These are phyloP conservation scores for Colletotrichum lentis DNA, from an alignment of 2,329 filamentous ascomycete genomes.

Conservation along the genomic window DNA sequence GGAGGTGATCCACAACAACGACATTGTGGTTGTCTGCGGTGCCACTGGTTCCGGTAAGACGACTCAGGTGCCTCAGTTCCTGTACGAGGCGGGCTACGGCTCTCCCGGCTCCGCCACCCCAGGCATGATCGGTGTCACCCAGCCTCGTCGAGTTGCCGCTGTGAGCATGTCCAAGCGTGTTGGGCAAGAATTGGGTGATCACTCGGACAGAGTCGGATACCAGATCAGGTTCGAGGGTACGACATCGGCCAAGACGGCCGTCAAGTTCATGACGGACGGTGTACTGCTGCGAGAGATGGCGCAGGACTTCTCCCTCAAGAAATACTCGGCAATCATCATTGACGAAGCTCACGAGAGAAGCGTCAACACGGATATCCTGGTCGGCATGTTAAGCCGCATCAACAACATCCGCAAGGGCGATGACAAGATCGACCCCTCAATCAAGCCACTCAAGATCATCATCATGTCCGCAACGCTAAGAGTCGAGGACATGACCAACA, in stretches of 20 bases:
- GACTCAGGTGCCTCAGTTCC: constrained; percentile 94
- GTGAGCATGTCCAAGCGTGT: constrained; percentile 97
- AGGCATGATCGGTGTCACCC: constrained; percentile 93
- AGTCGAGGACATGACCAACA: constrained; percentile 89
- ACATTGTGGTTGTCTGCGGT: constrained; percentile 90
- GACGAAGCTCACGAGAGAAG: constrained; percentile 98
- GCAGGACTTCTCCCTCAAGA: constrained; percentile 84
- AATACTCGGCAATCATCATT: constrained; percentile 93
- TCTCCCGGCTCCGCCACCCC: constrained; percentile 79
- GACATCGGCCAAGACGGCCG: constrained; percentile 78
- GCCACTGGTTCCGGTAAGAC: constrained; percentile 98
- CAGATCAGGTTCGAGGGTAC: constrained; percentile 95
- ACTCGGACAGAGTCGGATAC: constrained; percentile 82
- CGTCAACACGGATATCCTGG: constrained; percentile 97
- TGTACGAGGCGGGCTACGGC: constrained; percentile 93
- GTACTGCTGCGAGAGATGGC: constrained; percentile 90
- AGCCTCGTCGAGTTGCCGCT: constrained; percentile 91
- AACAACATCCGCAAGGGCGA: constrained; percentile 83
- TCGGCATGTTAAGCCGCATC: constrained; percentile 94
- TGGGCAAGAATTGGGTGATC: constrained; percentile 80
- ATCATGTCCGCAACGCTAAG: constrained; percentile 98
- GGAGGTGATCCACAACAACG: constrained; percentile 94
- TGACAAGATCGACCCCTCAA: constrained; percentile 72
- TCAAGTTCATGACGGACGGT: constrained; percentile 99
- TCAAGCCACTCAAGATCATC: constrained; percentile 86